Evolutionary conservation across 306 rosid species (phyloP), one percentile per base, ranked within the genome.

Genomic region (Psophocarpus tetragonolobus): DNA sequence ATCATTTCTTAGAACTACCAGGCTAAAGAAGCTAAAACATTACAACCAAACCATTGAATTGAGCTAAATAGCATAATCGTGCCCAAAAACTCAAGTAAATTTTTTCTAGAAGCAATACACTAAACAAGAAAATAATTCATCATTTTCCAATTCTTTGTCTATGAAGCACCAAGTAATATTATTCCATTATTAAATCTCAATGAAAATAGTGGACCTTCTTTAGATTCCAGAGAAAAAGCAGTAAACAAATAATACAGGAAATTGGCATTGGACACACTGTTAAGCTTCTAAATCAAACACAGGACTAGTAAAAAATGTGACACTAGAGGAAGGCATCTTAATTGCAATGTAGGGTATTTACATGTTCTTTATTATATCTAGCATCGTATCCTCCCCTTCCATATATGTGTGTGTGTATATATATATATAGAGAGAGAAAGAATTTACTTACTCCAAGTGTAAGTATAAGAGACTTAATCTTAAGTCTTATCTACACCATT

Each of bases 31-130:
- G 17, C 29, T 35, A 48, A 68, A 54, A 61, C 41, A 74, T 8
- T 58, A 50, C n/a, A 62, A 51, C n/a, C n/a, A 53, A 54, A 72
- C 42, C 47, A 73, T 27, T 56, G 58, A 35, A 66, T 45, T 77
- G 76, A 17, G 78, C 42, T 35, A n/a, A n/a, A n/a, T n/a, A n/a
- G n/a, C n/a, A n/a, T n/a, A n/a, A 14, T 20, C 44, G 36, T 24
- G 67, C 23, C 20, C 35, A 21, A 47, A 47, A 62, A 63, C 13
- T 24, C 26, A 13, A 56, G 39, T 30, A 36, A 20, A 47, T 4
- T 9, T 13, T 33, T 42, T 50, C 63, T 17, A 36, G 66, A 11
- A 65, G 32, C 54, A 39, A 20, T 65, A n/a, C 20, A 36, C 65
- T 5, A 11, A 51, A 73, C 10, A 71, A 48, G 77, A 21, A 51